Base-by-base conservation (phyloP, 1,139 yeast species). In the Hanseniaspora gamundiae region DNA sequence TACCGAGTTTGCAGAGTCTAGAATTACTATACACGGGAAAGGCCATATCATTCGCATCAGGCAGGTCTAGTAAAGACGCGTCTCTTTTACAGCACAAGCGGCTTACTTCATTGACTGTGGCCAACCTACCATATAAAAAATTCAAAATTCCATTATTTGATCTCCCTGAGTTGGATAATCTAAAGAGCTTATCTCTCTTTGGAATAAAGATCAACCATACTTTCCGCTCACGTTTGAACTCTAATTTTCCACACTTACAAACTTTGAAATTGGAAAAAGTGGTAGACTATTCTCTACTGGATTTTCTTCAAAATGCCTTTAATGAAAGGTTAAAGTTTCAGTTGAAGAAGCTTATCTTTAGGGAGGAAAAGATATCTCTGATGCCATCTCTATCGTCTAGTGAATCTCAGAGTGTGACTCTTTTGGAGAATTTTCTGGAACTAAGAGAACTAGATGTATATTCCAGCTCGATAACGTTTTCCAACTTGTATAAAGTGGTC, bases 311-410 rank as follows among this genome's bases (percentile, higher is more conserved):
- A 22, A 13, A 17, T 11, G 17, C 20, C 4, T 5, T 9, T 14
- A 21, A 24, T 4, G 11, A 36, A 9, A 36, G n/a, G 13, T 13
- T 36, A 13, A 9, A 10, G 14, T 24, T 36, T 22, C 13, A 24
- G 10, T 14, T 59, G 11, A 38, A 47, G 31, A 51, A 49, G 38
- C 42, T 60, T 19, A 56, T 57, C 1, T 57, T 59, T 40, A 50
- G 64, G 40, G 63, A 59, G 46, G 45, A 48, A 42, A 46, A 43
- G 21, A 45, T 51, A 6, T n/a, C 21, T 2, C 9, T 17, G 24
- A 33, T 33, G 36, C 21, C 36, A 7, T 13, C 4, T 8, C 6
- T 33, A 17, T 4, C 36, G 9, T 8, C 14, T 2, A 33, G 9
- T 33, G 26, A 36, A 20, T 17, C 16, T 21, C 29, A 21, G 22